Percentiles rank a stretch among this genome's conserved stretches.
Evolutionary conservation across 2,329 filamentous ascomycete genomes (phyloP).

Genomic region (Cylindrodendrum hubeiense): DNA sequence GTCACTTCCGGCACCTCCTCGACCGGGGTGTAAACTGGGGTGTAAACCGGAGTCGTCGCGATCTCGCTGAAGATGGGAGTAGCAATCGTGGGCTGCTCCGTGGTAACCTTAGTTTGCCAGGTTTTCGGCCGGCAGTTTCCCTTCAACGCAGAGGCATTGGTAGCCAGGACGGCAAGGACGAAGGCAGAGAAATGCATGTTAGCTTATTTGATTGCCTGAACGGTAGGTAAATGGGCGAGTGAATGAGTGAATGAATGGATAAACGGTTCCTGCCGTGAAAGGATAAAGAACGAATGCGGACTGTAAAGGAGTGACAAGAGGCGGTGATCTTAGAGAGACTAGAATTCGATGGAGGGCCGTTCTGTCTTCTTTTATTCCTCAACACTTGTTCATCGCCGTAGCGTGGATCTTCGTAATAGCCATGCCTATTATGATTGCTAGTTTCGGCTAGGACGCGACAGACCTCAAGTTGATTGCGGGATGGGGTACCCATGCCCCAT

Average conservation of each 20-base stretch:
- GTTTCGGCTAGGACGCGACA: not conserved
- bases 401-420: not conserved
- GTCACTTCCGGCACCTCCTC: no score
- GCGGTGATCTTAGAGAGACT: conserved; percentile 9
- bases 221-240: not conserved
- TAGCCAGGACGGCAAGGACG: conserved; percentile 18
- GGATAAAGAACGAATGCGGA: conserved; percentile 3
- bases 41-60: no score
- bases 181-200: conserved; percentile 27
- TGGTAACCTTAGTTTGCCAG: no score
- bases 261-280: conserved; percentile 24
- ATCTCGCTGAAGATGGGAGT: no score
- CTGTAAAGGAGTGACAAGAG: conserved; percentile 25
- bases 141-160: conserved; percentile 38
- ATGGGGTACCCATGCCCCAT: no score
- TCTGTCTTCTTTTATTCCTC: conserved; percentile 10
- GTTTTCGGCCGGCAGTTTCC: no score
- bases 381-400: not conserved
- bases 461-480: no score
- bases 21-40: no score
- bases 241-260: conserved; percentile 11
- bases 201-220: conserved; percentile 16
- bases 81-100: no score
- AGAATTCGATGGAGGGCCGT: not conserved
- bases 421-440: not conserved